Evolutionary conservation across 805 yeast species (phyloP).

Genomic region (Blastobotrys americana): DNA sequence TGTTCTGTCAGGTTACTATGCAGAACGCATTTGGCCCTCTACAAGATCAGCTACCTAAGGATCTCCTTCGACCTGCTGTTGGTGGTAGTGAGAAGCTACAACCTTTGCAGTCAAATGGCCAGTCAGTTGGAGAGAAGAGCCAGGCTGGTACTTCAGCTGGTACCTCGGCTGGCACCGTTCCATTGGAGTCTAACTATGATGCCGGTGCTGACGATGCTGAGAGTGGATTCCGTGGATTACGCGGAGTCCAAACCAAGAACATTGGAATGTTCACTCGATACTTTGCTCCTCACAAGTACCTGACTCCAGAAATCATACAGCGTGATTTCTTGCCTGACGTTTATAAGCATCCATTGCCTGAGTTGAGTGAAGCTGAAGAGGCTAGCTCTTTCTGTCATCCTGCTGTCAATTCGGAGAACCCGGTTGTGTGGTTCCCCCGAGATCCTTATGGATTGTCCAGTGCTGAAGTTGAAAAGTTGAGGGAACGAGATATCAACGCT

Average conservation of each 20-base stretch:
- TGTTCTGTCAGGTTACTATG: slow-evolving; percentile 60
- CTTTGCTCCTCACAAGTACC: slow-evolving; percentile 49
- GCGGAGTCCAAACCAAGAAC: neutral
- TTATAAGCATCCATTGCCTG: slow-evolving; percentile 26
- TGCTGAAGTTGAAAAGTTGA: slow-evolving; percentile 48
- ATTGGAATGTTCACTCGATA: slow-evolving; percentile 37
- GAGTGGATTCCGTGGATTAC: neutral
- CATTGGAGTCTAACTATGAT: slow-evolving; percentile 9
- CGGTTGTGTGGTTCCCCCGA: slow-evolving; percentile 84
- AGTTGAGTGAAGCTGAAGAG: slow-evolving; percentile 36
- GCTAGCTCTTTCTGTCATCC: slow-evolving; percentile 73
- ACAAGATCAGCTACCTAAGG: slow-evolving; percentile 34
- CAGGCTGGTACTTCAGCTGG: neutral
- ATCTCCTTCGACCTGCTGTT: slow-evolving; percentile 20
- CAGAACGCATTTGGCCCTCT: slow-evolving; percentile 60
- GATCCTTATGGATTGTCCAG: slow-evolving; percentile 81
- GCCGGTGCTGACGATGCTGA: slow-evolving; percentile 4
- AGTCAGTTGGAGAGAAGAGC: neutral
- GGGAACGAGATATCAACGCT: slow-evolving; percentile 46
- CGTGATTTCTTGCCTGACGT: slow-evolving; percentile 23
- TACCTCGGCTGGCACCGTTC: neutral
- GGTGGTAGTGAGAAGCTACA: neutral
- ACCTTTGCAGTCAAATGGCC: neutral
- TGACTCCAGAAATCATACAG: slow-evolving; percentile 30
- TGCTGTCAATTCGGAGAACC: slow-evolving; percentile 58